A percentile compares a stretch with the other conserved stretches of the same genome.
These are phyloP conservation scores for Picea abies DNA, from an alignment of 83 land plant species.

Conservation along the genomic window DNA sequence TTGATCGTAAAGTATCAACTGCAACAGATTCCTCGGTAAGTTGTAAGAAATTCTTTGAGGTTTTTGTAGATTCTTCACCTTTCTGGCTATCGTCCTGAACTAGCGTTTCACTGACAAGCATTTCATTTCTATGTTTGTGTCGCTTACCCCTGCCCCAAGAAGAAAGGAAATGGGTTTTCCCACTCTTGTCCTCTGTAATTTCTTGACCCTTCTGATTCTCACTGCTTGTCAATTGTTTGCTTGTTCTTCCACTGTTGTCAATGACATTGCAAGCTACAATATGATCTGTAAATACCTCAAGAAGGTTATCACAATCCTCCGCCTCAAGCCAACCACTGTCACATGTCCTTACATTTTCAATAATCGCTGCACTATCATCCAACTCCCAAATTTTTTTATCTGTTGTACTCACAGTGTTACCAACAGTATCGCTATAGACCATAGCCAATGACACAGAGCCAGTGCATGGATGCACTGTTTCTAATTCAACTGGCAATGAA, in stretches of 20 bases:
- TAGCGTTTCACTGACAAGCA: background rate
- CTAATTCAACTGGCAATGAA: background rate
- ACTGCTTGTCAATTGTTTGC: background rate
- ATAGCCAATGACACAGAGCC: background rate
- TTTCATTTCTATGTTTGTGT: slow-evolving; percentile 5
- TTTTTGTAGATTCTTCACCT: background rate
- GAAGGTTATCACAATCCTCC: background rate
- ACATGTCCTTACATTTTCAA: background rate
- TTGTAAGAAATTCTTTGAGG: background rate
- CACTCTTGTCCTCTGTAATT: background rate
- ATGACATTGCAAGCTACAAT: background rate
- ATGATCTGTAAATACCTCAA: background rate
- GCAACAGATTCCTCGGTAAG: background rate
- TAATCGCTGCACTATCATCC: background rate
- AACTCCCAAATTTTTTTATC: background rate
- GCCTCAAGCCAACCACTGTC: slow-evolving; percentile 2
- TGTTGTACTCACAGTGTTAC: background rate
- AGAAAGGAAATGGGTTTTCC: background rate
- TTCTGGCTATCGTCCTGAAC: background rate
- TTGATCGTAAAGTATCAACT: background rate
- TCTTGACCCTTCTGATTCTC: background rate
- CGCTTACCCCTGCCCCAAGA: background rate
- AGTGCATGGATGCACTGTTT: background rate
- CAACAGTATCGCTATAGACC: background rate
- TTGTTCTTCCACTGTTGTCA: background rate